Percentiles rank a stretch among this genome's conserved stretches.
Conservation (phyloP, 2,329 filamentous ascomycete genomes). For the Ceratocystis alfenasii region DNA sequence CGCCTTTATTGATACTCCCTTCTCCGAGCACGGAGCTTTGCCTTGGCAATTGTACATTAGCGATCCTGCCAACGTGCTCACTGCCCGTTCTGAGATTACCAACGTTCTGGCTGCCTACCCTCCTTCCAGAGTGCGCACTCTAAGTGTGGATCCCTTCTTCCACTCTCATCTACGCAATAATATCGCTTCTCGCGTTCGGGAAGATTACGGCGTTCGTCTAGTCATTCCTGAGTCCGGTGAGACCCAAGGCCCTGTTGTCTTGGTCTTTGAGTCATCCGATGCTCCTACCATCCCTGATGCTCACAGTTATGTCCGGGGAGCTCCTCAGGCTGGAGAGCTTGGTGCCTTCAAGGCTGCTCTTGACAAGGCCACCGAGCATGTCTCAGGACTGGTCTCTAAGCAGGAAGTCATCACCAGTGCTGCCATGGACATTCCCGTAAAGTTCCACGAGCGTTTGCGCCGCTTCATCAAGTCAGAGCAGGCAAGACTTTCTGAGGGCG, state of each 20-base stretch:
- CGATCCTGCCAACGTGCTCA: slow-evolving; percentile 70
- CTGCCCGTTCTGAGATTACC: slow-evolving; percentile 62
- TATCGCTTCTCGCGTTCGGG: slow-evolving; percentile 50
- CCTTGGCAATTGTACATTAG: slow-evolving; percentile 83
- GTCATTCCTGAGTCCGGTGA: slow-evolving; percentile 56
- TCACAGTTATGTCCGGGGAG: slow-evolving; percentile 24
- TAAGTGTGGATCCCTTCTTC: slow-evolving; percentile 67
- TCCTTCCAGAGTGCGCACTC: slow-evolving; percentile 54
- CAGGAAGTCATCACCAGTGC: slow-evolving; percentile 43
- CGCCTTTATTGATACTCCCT: slow-evolving; percentile 76
- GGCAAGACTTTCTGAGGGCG: slow-evolving; percentile 37
- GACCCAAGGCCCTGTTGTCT: slow-evolving; percentile 48
- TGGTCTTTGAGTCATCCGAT: slow-evolving; percentile 58
- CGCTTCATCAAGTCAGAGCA: slow-evolving; percentile 56
- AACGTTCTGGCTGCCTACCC: slow-evolving; percentile 62
- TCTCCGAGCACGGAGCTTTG: slow-evolving; percentile 53
- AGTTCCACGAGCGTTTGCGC: slow-evolving; percentile 50
- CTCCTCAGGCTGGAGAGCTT: slow-evolving; percentile 37
- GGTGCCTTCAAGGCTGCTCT: slow-evolving; percentile 46
- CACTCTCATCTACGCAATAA: slow-evolving; percentile 58
- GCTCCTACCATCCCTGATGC: slow-evolving; percentile 34
- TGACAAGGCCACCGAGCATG: slow-evolving; percentile 44
- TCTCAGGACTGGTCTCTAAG: slow-evolving; percentile 45
- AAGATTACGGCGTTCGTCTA: slow-evolving; percentile 59
- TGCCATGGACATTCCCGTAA: slow-evolving; percentile 41